Evolutionary conservation across 495 filamentous ascomycete genomes (phyloP).

Genomic region (Neurospora sp.): DNA sequence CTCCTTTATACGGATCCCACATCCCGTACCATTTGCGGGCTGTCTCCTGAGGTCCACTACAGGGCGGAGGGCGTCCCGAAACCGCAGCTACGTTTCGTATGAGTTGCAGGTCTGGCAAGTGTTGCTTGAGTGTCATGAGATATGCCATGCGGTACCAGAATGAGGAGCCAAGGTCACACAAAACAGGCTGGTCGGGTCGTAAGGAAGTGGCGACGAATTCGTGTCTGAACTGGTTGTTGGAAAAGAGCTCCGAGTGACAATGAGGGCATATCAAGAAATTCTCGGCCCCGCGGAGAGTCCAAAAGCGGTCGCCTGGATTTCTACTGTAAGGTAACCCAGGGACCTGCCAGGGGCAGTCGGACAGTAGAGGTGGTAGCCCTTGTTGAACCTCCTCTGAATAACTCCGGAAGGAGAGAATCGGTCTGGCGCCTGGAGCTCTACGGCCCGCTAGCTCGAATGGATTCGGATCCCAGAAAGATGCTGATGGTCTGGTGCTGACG

Average conservation of each 20-base stretch:
- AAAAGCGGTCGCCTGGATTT: conserved; percentile 24
- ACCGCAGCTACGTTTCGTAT: conserved; percentile 30
- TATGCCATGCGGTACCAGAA: conserved; percentile 38
- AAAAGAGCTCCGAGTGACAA: conserved; percentile 30
- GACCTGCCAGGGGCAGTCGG: conserved; percentile 27
- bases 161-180: conserved; percentile 35
- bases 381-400: conserved; percentile 26
- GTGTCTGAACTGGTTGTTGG: conserved; percentile 26
- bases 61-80: conserved; percentile 23
- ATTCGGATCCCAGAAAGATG: conserved; percentile 19
- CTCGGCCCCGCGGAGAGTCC: conserved; percentile 30
- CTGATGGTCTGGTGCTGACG: conserved; percentile 9
- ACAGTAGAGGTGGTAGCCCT: conserved; percentile 22
- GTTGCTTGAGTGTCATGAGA: conserved; percentile 30
- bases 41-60: conserved; percentile 19
- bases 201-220: conserved; percentile 26
- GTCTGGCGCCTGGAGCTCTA: conserved; percentile 7
- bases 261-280: conserved; percentile 38
- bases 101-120: conserved; percentile 27
- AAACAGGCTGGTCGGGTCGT: conserved; percentile 26
- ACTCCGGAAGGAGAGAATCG: conserved; percentile 21
- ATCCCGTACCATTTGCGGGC: conserved; percentile 35
- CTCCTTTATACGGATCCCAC: conserved; percentile 22
- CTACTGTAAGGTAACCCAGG: conserved; percentile 7
- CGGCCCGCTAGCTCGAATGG: conserved; percentile 16